Conservation (phyloP, 2,329 filamentous ascomycete genomes). For the Talaromyces sp. region DNA sequence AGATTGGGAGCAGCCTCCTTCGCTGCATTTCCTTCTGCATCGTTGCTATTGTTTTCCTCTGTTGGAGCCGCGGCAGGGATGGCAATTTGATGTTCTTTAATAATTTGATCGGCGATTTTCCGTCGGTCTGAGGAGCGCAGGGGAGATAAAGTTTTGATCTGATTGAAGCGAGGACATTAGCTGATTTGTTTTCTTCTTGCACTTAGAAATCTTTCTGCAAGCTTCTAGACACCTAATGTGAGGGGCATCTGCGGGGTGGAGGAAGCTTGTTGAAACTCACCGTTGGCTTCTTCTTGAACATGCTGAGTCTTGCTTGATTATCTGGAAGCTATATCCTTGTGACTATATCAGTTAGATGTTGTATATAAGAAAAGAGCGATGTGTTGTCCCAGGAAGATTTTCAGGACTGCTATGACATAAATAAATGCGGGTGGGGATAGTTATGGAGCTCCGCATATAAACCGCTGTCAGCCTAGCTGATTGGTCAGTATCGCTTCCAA, state of each 20-base stretch:
- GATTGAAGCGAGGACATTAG: constrained; percentile 16
- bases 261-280: constrained; percentile 23
- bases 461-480: background rate
- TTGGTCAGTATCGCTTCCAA: background rate
- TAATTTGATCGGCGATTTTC: constrained; percentile 63
- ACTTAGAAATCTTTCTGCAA: background rate
- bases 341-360: background rate
- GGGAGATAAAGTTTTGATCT: constrained; percentile 63
- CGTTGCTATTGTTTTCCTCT: constrained; percentile 21
- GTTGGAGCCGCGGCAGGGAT: constrained; percentile 36
- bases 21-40: constrained; percentile 33
- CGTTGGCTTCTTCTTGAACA: constrained; percentile 56
- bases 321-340: background rate
- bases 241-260: background rate
- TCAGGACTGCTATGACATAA: background rate
- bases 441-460: background rate
- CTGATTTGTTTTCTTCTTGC: background rate
- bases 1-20: constrained; percentile 44
- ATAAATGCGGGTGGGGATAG: background rate
- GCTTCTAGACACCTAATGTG: background rate
- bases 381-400: background rate
- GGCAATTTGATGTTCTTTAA: constrained; percentile 54
- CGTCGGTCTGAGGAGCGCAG: constrained; percentile 63
- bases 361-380: background rate
- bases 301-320: constrained; percentile 20